Percentiles rank a stretch among this genome's conserved stretches.
phyloP scores from a whole-genome alignment of 2,329 filamentous ascomycete species.

The Cercospora sp. region DNA sequence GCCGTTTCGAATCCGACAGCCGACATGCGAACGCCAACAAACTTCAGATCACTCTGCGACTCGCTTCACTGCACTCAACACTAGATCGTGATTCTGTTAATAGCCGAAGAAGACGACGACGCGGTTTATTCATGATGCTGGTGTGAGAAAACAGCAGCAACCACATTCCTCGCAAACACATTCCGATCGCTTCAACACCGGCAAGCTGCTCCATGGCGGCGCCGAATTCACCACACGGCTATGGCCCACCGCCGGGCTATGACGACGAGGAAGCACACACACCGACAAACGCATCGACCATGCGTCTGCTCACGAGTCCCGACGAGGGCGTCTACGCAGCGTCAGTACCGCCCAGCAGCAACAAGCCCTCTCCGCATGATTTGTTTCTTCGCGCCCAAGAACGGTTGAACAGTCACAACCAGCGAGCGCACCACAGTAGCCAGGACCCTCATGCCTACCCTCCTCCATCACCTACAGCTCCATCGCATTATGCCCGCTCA shows the following conservation, averaged over 20 bases:
- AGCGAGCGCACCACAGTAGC: conserved; percentile 20
- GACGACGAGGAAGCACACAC: conserved; percentile 38
- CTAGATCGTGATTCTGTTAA: not conserved
- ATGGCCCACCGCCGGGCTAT: conserved; percentile 47
- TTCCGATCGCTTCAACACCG: conserved; percentile 30
- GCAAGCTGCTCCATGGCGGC: conserved; percentile 24
- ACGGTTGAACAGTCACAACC: conserved; percentile 24
- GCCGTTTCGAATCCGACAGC: not conserved
- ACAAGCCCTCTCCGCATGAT: conserved; percentile 45
- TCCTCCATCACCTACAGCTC: conserved; percentile 21
- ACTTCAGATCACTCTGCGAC: not conserved
- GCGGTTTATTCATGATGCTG: not conserved
- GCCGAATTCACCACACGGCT: conserved; percentile 30
- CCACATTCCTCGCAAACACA: conserved; percentile 26
- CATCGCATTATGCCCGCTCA: conserved; percentile 20
- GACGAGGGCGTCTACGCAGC: conserved; percentile 43
- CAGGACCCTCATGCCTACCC: conserved; percentile 8
- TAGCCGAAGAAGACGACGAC: not conserved
- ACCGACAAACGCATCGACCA: conserved; percentile 40
- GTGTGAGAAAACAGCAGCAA: conserved; percentile 1
- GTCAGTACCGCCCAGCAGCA: conserved; percentile 17
- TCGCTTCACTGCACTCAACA: not conserved
- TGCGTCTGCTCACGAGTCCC: conserved; percentile 52
- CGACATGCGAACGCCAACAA: conserved; percentile 1
- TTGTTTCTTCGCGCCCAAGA: conserved; percentile 35